Conservation (phyloP, 768 basidiomycete genomes). For the Amanita muscaria region DNA sequence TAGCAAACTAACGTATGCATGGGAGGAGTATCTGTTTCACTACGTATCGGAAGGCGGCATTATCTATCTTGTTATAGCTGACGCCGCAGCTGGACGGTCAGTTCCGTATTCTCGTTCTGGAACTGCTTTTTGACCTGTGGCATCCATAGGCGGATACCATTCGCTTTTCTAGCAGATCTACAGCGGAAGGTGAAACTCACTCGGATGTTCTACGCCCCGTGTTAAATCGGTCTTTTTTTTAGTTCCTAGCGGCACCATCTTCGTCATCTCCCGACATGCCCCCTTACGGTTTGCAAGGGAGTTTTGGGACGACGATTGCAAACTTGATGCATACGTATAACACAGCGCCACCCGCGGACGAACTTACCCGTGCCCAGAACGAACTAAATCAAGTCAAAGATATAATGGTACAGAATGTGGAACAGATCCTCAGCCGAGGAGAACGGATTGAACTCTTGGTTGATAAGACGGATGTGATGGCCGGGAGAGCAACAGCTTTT, state of each 20-base stretch:
- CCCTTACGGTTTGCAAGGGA: slow-evolving; percentile 60
- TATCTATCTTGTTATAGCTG: slow-evolving; percentile 89
- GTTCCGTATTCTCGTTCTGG: slow-evolving; percentile 14
- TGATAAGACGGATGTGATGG: slow-evolving; percentile 95
- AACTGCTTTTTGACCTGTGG: neutral
- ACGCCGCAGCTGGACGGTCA: slow-evolving; percentile 84
- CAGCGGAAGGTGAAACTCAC: slow-evolving; percentile 53
- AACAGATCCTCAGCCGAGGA: slow-evolving; percentile 89
- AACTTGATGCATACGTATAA: slow-evolving; percentile 83
- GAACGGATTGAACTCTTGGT: slow-evolving; percentile 94
- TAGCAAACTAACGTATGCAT: slow-evolving; percentile 78
- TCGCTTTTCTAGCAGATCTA: slow-evolving; percentile 83
- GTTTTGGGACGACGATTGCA: slow-evolving; percentile 61
- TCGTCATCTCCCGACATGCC: slow-evolving; percentile 53
- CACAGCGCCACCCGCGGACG: slow-evolving; percentile 80
- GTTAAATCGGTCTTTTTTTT: no score
- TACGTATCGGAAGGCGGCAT: slow-evolving; percentile 86
- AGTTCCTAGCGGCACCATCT: slow-evolving; percentile 59
- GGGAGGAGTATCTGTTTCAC: slow-evolving; percentile 92
- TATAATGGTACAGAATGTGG: slow-evolving; percentile 98
- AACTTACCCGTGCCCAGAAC: slow-evolving; percentile 80
- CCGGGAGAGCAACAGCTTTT: slow-evolving; percentile 90
- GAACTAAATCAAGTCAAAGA: slow-evolving; percentile 89
- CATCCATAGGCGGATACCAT: slow-evolving; percentile 73
- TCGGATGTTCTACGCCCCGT: no score